Base-by-base conservation (phyloP, 768 basidiomycete genomes). In the Trametopsis cervina region DNA sequence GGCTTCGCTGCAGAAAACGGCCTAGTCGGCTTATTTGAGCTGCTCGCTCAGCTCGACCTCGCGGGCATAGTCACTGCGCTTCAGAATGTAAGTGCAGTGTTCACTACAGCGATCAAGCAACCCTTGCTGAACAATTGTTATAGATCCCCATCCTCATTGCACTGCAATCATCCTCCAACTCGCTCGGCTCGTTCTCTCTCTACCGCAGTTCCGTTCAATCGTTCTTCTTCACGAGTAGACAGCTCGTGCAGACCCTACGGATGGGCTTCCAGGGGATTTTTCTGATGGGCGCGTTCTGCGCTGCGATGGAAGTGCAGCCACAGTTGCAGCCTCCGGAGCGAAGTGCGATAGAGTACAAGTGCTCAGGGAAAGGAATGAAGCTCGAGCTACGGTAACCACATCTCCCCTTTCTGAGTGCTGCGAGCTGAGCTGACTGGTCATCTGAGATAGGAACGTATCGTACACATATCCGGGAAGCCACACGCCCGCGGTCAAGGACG, bases 221-320 rank as follows among this genome's bases (percentile, higher is more conserved):
- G 21, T 72, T 90, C 37, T 71, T 90, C 10, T 76, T 76, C 58
- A 80, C 86, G 10, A 71, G 78, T 49, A 71, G 80, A 44, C 78
- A 77, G 56, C 60, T 91, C 52, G 60, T 82, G 24, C 76, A 78
- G 36, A 85, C 81, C 4, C 61, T 73, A 21, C 78, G 77, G 49
- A 81, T 84, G 80, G 80, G 81, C n/a, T 90, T 85, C 57, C 89
- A 94, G 63, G 79, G 81, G 25, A 75, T 92, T 42, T 93, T 94
- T 67, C 70, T 89, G 50, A 84, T 92, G 80, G 85, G 83, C 41
- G 89, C 90, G 5, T 93, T 90, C 60, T 81, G 78, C 57, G 87
- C 87, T 39, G 83, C 85, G 41, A 81, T 80, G 71, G 74, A 76
- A 54, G 66, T 90, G 52, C 76, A 78, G 54, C 85, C 85, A 22